Evolutionary conservation across 164 flowering plant genomes (phyloP), one percentile per base, ranked within the genome.

Genomic region (Dillenia suffruticosa): DNA sequence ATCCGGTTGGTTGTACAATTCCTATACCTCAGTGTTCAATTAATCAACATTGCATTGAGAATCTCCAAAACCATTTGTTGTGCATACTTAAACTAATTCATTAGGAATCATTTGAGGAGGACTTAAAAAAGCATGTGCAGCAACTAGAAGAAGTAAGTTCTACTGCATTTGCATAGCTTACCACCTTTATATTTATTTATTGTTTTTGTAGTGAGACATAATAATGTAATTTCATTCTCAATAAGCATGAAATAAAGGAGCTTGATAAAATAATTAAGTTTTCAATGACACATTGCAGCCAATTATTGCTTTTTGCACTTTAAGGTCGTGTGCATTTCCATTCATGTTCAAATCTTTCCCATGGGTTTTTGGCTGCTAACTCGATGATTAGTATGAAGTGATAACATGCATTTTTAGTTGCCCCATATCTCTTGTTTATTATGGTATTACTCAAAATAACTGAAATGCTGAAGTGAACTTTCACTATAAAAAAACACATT

Each of bases 1-100:
- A 80, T 68, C 69, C 76, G 3, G 74, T 84, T 55, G 98, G 98
- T 49, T 93, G 98, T 57, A 71, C 75, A 49, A 70, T 85, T 32
- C 46, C 77, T 54, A n/a, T 87, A 44, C 88, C 92, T 17, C 73
- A 68, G 46, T 69, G 77, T 61, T 71, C 40, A 63, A 67, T 73
- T 14, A 70, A 81, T 26, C 68, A 83, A 44, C 98, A 93, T 58
- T 61, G 63, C 63, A 62, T 66, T 1, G 94, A 82, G 47, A 57
- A 61, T 67, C 76, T 88, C 14, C 71, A 53, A 50, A 72, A 78
- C 58, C 98, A 93, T 58, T 15, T 88, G 67, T 45, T 78, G 49
- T 51, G 40, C 59, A 50, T 85, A 66, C 87, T 90, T 49, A 77
- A 70, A 70, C 26, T 54, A 43, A 50, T 81, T 61, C 80, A 86